Evolutionary conservation across 106 monocot genomes (phyloP).

Genomic region (Allium cepa): DNA sequence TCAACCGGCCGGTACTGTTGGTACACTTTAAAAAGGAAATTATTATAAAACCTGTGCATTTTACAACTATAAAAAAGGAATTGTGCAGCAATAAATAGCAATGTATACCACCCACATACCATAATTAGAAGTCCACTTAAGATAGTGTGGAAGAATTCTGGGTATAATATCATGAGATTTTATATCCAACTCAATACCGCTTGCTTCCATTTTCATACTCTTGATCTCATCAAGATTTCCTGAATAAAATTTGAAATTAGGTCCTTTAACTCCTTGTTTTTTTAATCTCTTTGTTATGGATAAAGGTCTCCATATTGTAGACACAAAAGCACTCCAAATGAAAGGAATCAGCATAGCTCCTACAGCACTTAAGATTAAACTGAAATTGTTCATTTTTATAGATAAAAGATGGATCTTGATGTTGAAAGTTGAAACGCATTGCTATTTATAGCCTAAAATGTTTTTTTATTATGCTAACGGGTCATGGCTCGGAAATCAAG

Average conservation of each 20-base stretch:
- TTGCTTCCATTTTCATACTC: conserved; percentile 5
- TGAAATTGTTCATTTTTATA: conserved; percentile 1
- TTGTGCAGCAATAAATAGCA: background rate
- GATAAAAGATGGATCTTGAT: too few relatives aligned
- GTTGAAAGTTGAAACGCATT: too few relatives aligned
- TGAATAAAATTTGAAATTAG: conserved; percentile 3
- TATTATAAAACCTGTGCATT: too few relatives aligned
- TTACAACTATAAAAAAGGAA: background rate
- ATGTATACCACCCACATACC: background rate
- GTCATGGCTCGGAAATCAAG: too few relatives aligned
- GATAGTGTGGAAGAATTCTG: conserved; percentile 8
- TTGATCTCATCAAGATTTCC: conserved; percentile 11
- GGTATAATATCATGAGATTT: conserved; percentile 8
- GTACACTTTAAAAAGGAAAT: too few relatives aligned
- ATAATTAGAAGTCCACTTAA: conserved; percentile 10
- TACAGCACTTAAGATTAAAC: background rate
- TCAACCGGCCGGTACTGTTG: too few relatives aligned
- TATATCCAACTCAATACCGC: conserved; percentile 4
- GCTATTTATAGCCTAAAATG: too few relatives aligned
- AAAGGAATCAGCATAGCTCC: background rate
- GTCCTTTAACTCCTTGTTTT: conserved; percentile 11
- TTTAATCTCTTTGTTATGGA: conserved; percentile 2
- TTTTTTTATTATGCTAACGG: too few relatives aligned
- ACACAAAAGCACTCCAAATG: background rate
- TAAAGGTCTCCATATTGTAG: conserved; percentile 1